Percentiles rank a stretch among this genome's conserved stretches.
phyloP scores from a whole-genome alignment of 306 rosid species.

The Cyamopsis tetragonoloba region DNA sequence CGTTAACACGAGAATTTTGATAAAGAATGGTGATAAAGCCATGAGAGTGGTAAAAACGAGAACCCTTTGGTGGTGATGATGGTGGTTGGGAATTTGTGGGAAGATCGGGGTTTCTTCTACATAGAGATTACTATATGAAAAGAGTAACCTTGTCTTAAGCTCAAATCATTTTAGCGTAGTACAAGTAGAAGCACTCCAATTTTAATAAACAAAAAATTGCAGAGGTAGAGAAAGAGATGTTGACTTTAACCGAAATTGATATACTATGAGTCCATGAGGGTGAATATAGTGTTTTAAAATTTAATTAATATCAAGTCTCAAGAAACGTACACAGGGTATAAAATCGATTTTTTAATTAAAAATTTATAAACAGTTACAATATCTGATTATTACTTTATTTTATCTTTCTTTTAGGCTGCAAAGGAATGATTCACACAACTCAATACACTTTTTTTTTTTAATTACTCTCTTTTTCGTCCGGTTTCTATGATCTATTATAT shows the following conservation, averaged over 20 bases:
- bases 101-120: background rate
- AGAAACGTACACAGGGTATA: too few species aligned
- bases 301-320: too few species aligned
- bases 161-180: conserved; percentile 2
- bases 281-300: too few species aligned
- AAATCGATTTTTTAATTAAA: too few species aligned
- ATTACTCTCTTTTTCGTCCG: too few species aligned
- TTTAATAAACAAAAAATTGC: background rate
- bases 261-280: too few species aligned
- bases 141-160: conserved; percentile 32
- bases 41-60: background rate
- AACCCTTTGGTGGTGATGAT: background rate
- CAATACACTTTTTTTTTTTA: too few species aligned
- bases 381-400: too few species aligned
- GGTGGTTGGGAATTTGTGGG: background rate
- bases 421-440: too few species aligned
- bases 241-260: background rate
- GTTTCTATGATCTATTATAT: too few species aligned
- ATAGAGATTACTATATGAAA: background rate
- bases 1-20: background rate
- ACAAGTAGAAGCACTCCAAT: background rate
- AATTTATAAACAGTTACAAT: too few species aligned
- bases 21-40: background rate
- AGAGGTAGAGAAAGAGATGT: background rate
- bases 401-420: too few species aligned